Conservation (phyloP, 495 filamentous ascomycete genomes). For the Xylaria curta region DNA sequence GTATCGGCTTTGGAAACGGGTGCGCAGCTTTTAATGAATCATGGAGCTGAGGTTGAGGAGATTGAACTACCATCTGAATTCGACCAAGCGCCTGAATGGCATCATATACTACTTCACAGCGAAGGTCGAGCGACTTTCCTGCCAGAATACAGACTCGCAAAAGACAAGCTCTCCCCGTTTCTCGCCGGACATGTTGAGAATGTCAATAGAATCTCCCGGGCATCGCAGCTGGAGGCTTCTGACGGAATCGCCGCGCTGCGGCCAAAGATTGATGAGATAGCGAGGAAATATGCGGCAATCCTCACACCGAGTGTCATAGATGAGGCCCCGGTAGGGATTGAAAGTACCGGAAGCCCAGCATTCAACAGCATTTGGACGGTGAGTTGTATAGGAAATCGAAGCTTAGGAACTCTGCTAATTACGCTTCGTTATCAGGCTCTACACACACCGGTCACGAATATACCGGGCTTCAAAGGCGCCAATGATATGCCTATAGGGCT, state of each 20-base stretch:
- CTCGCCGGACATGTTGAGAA: conserved; percentile 55
- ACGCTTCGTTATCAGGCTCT: conserved; percentile 39
- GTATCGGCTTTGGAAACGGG: conserved; percentile 50
- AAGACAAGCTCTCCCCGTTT: conserved; percentile 45
- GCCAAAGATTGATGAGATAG: conserved; percentile 54
- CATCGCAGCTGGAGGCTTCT: conserved; percentile 50
- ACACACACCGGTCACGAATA: conserved; percentile 56
- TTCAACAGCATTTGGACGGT: conserved; percentile 48
- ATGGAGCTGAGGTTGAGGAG: conserved; percentile 55
- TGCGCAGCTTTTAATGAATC: conserved; percentile 43
- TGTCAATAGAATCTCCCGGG: conserved; percentile 40
- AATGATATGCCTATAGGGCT: conserved; percentile 59
- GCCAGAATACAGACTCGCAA: conserved; percentile 51
- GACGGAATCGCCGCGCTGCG: conserved; percentile 54
- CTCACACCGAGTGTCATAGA: conserved; percentile 57
- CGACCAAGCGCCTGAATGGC: conserved; percentile 48
- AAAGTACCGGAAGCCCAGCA: conserved; percentile 52
- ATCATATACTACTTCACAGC: conserved; percentile 45
- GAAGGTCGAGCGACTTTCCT: conserved; percentile 55
- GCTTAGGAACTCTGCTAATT: not conserved
- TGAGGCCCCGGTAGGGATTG: conserved; percentile 55
- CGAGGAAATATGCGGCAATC: conserved; percentile 52
- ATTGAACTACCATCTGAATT: conserved; percentile 55
- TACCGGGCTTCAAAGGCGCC: conserved; percentile 57
- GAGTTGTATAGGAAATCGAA: conserved; percentile 9